Evolutionary conservation across 148 eudicot genomes (phyloP), one percentile per base, ranked within the genome.

Genomic region (Polygonum aviculare): DNA sequence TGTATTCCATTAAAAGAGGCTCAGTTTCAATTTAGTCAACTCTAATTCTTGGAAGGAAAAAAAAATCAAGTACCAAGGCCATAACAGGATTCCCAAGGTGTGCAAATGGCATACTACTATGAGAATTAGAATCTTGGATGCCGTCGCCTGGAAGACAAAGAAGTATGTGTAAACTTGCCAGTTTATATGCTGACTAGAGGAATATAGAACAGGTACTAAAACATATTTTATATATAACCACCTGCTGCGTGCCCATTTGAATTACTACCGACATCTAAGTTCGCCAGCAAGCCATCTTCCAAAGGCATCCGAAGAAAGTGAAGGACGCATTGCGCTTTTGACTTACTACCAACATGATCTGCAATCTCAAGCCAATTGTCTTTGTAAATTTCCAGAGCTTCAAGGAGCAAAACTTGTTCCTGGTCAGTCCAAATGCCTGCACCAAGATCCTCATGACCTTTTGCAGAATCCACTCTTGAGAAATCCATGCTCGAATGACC

Each of bases 401-500:
- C 96, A 31, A 94, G 98, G 45, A 94, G 88, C 74, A 91, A 75
- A 3, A 94, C 81, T 38, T 97, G 91, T 85, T 94, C 98, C 83
- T 91, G 93, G 79, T 91, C 90, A 49, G 84, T 88, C 98, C 98
- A 94, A 84, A 78, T 90, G 70, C 88, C 97, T 65, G 91, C 92
- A 81, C 89, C 98, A 67, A 81, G 76, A 85, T 86, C 90, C 79
- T 86, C 90, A 81, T 80, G 86, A 78, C 86, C 91, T 74, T 86
- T 82, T 59, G 80, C 57, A n/a, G 89, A 80, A 83, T 88, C 90
- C 16, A 83, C 80, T 79, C 85, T 92, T 11, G 79, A 51, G 73
- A 94, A 92, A 83, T 94, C 97, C 69, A 92, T 75, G 83, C 96
- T 94, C 75, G 98, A 89, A 76, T 95, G 98, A 76, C 97, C 97